Evolutionary conservation across 2,329 filamentous ascomycete species (phyloP), one percentile per base, ranked within the genome.

Genomic region (Amesomyces nigricolor): DNA sequence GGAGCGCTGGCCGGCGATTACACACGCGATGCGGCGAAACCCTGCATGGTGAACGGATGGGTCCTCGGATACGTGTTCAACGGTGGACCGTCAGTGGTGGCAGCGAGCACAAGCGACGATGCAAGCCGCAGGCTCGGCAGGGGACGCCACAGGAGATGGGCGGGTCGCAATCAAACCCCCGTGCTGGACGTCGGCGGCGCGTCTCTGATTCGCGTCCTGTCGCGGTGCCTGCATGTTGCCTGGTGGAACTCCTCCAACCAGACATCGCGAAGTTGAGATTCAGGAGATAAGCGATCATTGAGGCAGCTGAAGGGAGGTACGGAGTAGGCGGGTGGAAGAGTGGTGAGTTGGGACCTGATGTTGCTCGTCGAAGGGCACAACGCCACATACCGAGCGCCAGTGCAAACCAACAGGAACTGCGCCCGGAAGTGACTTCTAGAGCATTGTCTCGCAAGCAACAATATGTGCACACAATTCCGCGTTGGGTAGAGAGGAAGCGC

Each of bases 131-230:
- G 47, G 57, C 50, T 57, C 44, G 50, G 52, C 47, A 58, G 51
- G 48, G 54, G 48, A 16, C 22, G 48, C 47, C 46, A 49, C 51
- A 46, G 26, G 29, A 45, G 50, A 43, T 26, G 29, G 51, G 44
- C 47, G 51, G 56, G 53, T 52, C 39, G 40, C 51, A 61, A 64
- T 62, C 57, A 60, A 62, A 63, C 56, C 37, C 40, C 59, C 47
- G 56, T 58, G 53, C 58, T 56, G 50, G 13, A 54, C 56, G 42
- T 50, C 35, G 22, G 35, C 46, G 35, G 49, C 61, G 59, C 58
- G 59, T 54, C 50, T 29, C 42, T 56, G 49, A 58, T 61, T 61
- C 62, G 62, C 58, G 61, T 61, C 32, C 43, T 38, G 58, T 62
- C 55, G 56, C 53, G 56, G 51, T 37, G 49, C 57, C 57, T 63